Evolutionary conservation across 495 filamentous ascomycete genomes (phyloP).

Genomic region (Tuber brumale): DNA sequence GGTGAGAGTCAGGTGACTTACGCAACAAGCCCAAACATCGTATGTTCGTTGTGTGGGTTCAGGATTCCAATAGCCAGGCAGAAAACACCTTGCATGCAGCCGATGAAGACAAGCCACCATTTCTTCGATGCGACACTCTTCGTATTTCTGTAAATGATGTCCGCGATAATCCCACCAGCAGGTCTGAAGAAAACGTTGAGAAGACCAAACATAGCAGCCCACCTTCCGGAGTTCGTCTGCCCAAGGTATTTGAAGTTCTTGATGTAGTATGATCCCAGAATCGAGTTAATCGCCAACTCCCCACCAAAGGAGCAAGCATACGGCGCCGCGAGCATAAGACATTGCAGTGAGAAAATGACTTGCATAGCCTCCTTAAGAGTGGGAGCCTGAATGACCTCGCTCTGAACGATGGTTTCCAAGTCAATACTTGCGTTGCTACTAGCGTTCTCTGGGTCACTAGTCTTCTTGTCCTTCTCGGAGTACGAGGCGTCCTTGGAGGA

Average conservation of each 20-base stretch:
- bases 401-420: conserved; percentile 53
- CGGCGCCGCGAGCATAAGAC: conserved; percentile 58
- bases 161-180: conserved; percentile 63
- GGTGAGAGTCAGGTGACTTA: conserved; percentile 19
- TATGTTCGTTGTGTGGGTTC: conserved; percentile 53
- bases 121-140: conserved; percentile 72
- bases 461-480: conserved; percentile 45
- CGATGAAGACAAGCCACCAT: conserved; percentile 57
- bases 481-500: conserved; percentile 41
- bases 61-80: conserved; percentile 63
- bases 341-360: conserved; percentile 61
- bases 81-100: conserved; percentile 59
- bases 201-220: conserved; percentile 88
- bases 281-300: conserved; percentile 78
- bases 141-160: conserved; percentile 60
- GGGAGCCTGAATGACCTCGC: conserved; percentile 61
- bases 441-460: conserved; percentile 24
- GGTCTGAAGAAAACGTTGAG: conserved; percentile 74
- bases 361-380: conserved; percentile 54
- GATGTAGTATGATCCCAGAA: conserved; percentile 72
- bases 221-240: conserved; percentile 65
- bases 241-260: conserved; percentile 67
- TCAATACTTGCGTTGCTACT: conserved; percentile 46
- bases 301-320: conserved; percentile 83
- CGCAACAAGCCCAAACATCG: conserved; percentile 72